These are phyloP conservation scores for Salvia sclarea DNA, from an alignment of 305 asterid genomes.

Conservation along the genomic window DNA sequence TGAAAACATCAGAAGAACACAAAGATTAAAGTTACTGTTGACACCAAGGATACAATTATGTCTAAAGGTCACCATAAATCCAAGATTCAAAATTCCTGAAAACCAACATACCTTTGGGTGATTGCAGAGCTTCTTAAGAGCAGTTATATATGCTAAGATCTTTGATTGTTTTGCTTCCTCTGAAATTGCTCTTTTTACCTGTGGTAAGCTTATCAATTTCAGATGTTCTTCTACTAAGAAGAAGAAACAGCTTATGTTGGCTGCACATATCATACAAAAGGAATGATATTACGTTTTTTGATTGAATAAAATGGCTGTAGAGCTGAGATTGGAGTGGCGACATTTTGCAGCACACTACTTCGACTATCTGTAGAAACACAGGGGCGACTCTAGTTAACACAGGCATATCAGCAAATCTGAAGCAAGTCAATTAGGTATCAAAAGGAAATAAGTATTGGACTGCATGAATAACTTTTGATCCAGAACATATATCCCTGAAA, in stretches of 20 bases:
- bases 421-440: background rate
- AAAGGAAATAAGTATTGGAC: slow-evolving; percentile 6
- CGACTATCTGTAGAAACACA: slow-evolving; percentile 63
- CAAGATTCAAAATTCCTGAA: slow-evolving; percentile 4
- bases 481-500: background rate
- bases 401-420: slow-evolving; percentile 20
- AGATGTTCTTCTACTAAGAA: slow-evolving; percentile 25
- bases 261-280: slow-evolving; percentile 20
- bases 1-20: background rate
- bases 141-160: slow-evolving; percentile 93
- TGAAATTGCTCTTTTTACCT: slow-evolving; percentile 89
- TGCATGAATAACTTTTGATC: background rate
- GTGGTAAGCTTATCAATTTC: slow-evolving; percentile 36
- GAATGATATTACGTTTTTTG: slow-evolving; percentile 72
- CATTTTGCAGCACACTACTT: slow-evolving; percentile 98
- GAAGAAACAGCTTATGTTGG: slow-evolving; percentile 24
- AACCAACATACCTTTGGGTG: slow-evolving; percentile 82
- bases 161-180: slow-evolving; percentile 82
- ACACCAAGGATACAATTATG: slow-evolving; percentile 18
- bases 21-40: slow-evolving; percentile 25
- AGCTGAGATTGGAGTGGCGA: slow-evolving; percentile 78
- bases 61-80: slow-evolving; percentile 19
- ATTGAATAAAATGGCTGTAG: slow-evolving; percentile 91
- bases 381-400: slow-evolving; percentile 19
- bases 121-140: slow-evolving; percentile 97